These are phyloP conservation scores for Ricinus communis DNA, from an alignment of 345 rosid species.

Conservation along the genomic window DNA sequence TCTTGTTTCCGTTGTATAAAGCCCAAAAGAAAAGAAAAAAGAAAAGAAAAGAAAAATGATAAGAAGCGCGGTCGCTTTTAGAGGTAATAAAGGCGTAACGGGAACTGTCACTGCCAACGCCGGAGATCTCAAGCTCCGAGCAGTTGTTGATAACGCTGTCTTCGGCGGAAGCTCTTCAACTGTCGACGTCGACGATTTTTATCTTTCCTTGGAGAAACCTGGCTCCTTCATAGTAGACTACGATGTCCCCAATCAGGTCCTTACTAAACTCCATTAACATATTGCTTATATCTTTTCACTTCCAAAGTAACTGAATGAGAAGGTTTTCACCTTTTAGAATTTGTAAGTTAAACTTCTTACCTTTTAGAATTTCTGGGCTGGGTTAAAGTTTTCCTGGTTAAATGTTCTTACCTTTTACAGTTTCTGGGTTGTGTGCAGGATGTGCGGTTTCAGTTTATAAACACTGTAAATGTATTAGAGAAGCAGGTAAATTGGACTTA, in stretches of 20 bases:
- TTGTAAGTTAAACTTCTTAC: too few relatives aligned
- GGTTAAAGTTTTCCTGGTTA: too few relatives aligned
- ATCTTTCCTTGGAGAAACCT: constrained; percentile 30
- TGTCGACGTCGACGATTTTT: constrained; percentile 16
- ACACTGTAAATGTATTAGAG: constrained; percentile 24
- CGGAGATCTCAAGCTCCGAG: constrained; percentile 74
- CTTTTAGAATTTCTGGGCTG: too few relatives aligned
- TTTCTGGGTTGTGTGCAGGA: constrained; percentile 22
- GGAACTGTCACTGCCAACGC: constrained; percentile 48
- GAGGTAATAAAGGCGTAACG: constrained; percentile 33
- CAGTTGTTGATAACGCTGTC: constrained; percentile 65
- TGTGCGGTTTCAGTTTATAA: constrained; percentile 41
- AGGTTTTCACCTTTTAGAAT: too few relatives aligned
- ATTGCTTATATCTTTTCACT: not conserved
- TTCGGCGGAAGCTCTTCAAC: constrained; percentile 30
- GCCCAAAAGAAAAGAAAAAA: constrained; percentile 10
- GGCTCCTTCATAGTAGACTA: constrained; percentile 31
- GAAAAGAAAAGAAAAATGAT: constrained; percentile 20
- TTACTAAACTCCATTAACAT: not conserved
- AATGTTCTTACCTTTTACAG: not conserved
- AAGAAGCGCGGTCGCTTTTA: constrained; percentile 16
- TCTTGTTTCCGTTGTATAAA: not conserved
- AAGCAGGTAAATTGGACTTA: constrained; percentile 39
- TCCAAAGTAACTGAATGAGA: too few relatives aligned
- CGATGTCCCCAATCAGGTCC: constrained; percentile 27